Base-by-base conservation (phyloP, 352 stramenopile species). In the Saprolegnia diclina region DNA sequence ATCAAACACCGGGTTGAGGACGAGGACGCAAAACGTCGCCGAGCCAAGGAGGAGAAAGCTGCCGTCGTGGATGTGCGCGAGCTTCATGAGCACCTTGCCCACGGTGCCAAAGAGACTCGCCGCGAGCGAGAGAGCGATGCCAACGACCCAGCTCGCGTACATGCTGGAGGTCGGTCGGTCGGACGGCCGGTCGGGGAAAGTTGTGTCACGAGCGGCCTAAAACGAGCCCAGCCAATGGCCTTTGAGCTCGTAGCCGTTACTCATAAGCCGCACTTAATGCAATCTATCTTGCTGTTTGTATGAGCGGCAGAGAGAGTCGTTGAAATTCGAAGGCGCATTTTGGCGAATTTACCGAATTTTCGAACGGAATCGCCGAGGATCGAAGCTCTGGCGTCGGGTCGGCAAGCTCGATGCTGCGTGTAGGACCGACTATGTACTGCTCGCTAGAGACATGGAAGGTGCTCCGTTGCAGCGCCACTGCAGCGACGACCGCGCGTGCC, bases 71-170 rank as follows among this genome's bases (percentile, higher is more conserved):
- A 82, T 87, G 78, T 94, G 86, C 62, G 84, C 79, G 52, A 94
- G 76, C 76, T 94, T 94, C 70, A 94, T 83, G 71, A 92, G 83
- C 66, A 94, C 86, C 65, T 94, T 94, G 67, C 86, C 86, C 48
- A 94, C 77, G 55, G 86, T 94, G 44, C 86, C 86, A 65, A 92
- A 92, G 63, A 94, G 79, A 75, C 83, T 94, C 54, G 86, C 86
- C 19, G 84, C 78, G 45, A 94, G 81, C 72, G 86, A 94, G 32
- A 94, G 71, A 70, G 79, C 79, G 38, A 94, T 81, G 46, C 86
- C 86, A 56, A 92, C 75, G 48, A 92, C 71, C 86, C 86, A 94
- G 14, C 63, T 45, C 21, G 40, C 53, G 42, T 69, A 69, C 63
- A 69, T 69, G 61, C 35, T 63, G 29, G 0, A 1, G 29, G 22